Evolutionary conservation across 768 basidiomycete genomes (phyloP).

Genomic region (Naganishia vaughanmartiniae): DNA sequence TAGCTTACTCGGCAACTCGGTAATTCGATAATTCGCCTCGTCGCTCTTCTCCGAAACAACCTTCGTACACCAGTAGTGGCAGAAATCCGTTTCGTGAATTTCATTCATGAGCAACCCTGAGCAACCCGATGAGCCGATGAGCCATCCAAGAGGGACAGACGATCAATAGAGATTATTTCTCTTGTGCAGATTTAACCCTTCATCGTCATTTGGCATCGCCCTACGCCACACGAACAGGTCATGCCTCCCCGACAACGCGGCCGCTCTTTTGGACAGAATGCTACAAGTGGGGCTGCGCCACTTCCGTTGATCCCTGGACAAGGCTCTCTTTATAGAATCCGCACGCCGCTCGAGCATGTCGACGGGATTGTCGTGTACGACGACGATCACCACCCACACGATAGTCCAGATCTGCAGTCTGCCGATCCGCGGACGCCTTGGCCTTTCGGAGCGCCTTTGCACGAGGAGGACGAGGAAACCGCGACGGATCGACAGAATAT

Average conservation of each 20-base stretch:
- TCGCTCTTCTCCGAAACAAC: slow-evolving; percentile 6
- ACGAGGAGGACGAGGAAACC: slow-evolving; percentile 19
- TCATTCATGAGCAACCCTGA: no score
- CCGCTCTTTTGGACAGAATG: slow-evolving; percentile 16
- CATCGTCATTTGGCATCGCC: not conserved
- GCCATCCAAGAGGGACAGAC: not conserved
- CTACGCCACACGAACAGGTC: not conserved
- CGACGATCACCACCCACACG: slow-evolving; percentile 25
- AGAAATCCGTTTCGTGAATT: not conserved
- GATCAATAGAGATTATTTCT: not conserved
- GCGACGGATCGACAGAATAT: not conserved
- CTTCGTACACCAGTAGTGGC: not conserved
- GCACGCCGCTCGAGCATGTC: slow-evolving; percentile 28
- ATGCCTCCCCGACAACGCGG: slow-evolving; percentile 13
- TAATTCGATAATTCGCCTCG: not conserved
- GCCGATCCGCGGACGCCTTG: not conserved
- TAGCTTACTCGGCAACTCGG: slow-evolving; percentile 5
- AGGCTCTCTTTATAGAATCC: slow-evolving; percentile 16
- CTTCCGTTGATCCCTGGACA: not conserved
- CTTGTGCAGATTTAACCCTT: not conserved
- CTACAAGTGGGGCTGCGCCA: not conserved
- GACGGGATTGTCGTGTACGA: slow-evolving; percentile 23
- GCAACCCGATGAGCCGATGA: not conserved
- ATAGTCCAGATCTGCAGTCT: not conserved
- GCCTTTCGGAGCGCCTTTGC: slow-evolving; percentile 8